Evolutionary conservation across 768 basidiomycete species (phyloP), one percentile per base, ranked within the genome.

Genomic region (Termitomyces sp.): DNA sequence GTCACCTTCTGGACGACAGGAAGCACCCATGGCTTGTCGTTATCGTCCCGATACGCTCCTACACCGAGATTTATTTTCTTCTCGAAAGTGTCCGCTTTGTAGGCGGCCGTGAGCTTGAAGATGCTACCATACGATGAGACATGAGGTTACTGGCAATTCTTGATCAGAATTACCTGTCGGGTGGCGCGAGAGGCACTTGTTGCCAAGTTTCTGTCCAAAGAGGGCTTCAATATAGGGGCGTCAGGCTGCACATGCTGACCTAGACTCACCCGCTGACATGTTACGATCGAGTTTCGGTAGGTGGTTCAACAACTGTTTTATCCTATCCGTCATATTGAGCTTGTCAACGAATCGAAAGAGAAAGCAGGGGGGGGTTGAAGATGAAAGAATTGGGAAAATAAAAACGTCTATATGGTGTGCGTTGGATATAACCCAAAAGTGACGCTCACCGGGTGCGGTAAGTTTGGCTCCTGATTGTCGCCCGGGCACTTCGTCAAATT

Each of bases 11-110:
- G 90, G 14, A 97, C 87, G 28, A 92, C 91, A 21, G 93, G 93
- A 26, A 97, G 81, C 24, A 96, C 83, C 91, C 93, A 97, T 14
- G 93, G 88, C 71, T 89, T 95, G 70, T 79, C 83, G 64, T 90
- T 69, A 63, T 93, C 81, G 65, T 95, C 94, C 62, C 93, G 81
- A 69, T 97, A 97, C 8, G 93, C 94, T 44, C 93, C 94, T 44
- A 94, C 93, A 38, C 93, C 93, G 22, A 97, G 78, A 69, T 96
- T 96, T 71, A 95, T 78, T 77, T 97, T 97, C 58, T 85, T 71
- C 14, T 81, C 77, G 68, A 77, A 81, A 2, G 80, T 65, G 68
- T 97, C 91, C 28, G 80, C 82, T 69, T 94, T 93, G 83, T 85
- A 96, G 2, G 90, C 84, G 19, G 91, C 88, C 0, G 92, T 93